Evolutionary conservation across 1,284 basidiomycete genomes (phyloP).

Genomic region (Garcileccinum viscosum): DNA sequence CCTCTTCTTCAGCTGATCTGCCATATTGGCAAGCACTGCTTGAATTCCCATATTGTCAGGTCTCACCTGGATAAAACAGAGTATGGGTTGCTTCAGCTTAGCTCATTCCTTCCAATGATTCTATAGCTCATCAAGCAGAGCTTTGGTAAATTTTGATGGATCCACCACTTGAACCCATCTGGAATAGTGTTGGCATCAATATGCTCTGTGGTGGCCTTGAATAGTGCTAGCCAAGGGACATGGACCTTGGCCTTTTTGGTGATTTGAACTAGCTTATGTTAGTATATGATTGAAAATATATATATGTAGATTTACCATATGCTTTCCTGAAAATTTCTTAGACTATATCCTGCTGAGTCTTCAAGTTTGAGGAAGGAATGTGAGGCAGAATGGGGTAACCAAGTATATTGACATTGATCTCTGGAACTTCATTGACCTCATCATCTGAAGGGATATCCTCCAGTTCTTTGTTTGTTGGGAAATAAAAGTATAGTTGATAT

Average conservation of each 20-base stretch:
- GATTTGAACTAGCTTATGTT: background rate
- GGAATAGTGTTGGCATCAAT: background rate
- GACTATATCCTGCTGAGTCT: background rate
- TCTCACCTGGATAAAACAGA: background rate
- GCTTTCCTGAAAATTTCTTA: constrained; percentile 1
- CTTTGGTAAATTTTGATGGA: background rate
- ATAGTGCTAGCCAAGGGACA: constrained; percentile 1
- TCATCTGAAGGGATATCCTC: background rate
- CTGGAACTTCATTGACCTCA: background rate
- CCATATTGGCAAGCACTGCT: background rate
- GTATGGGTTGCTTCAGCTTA: background rate
- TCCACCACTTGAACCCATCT: background rate
- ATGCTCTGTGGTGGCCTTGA: background rate
- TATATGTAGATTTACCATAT: background rate
- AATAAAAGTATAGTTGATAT: background rate
- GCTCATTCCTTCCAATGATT: background rate
- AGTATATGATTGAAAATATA: background rate
- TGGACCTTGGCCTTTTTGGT: background rate
- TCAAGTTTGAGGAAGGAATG: background rate
- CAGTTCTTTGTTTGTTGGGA: background rate
- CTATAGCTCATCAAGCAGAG: background rate
- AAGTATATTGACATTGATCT: background rate
- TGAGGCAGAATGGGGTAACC: background rate
- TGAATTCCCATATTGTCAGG: background rate
- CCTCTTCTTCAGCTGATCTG: background rate